A percentile compares a stretch with the other conserved stretches of the same genome.
Evolutionary conservation across 768 basidiomycete genomes (phyloP).

Genomic region (Coprinopsis cinerea): DNA sequence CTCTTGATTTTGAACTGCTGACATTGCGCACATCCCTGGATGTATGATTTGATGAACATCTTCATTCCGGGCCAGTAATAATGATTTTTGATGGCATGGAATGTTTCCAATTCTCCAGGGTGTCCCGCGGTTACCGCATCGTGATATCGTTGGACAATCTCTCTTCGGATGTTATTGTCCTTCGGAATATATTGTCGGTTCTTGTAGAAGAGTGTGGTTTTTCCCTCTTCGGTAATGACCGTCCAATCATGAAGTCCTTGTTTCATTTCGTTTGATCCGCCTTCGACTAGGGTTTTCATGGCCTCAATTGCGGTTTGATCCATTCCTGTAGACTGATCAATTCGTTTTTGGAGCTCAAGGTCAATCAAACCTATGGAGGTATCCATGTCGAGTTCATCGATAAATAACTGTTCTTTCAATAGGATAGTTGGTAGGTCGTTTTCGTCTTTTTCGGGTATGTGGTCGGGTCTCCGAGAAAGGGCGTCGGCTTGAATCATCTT

Average conservation of each 20-base stretch:
- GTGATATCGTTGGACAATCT: constrained; percentile 3
- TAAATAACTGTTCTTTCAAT: constrained; percentile 13
- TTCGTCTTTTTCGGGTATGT: constrained; percentile 11
- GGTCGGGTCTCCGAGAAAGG: constrained; percentile 16
- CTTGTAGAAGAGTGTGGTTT: constrained; percentile 1
- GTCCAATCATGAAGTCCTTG: neutral
- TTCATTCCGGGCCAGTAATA: constrained; percentile 20
- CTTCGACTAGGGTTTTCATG: neutral
- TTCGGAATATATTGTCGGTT: constrained; percentile 7
- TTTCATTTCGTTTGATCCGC: neutral
- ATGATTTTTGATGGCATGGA: neutral
- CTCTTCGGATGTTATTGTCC: neutral
- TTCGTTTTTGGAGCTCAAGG: constrained; percentile 6
- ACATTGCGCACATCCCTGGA: constrained; percentile 16
- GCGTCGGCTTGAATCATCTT: constrained; percentile 16
- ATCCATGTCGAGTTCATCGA: constrained; percentile 9
- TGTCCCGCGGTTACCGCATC: constrained; percentile 1
- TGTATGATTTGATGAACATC: constrained; percentile 14
- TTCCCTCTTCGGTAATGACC: neutral
- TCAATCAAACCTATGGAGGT: too few relatives aligned
- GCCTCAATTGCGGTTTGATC: constrained; percentile 4
- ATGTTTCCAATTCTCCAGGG: constrained; percentile 11
- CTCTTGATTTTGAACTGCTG: constrained; percentile 14
- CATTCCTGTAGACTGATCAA: neutral
- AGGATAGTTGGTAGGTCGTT: constrained; percentile 13